Percentiles rank a stretch among this genome's conserved stretches.
Conservation (phyloP, 1,139 yeast species). For the Zygoascus hellenicus region DNA sequence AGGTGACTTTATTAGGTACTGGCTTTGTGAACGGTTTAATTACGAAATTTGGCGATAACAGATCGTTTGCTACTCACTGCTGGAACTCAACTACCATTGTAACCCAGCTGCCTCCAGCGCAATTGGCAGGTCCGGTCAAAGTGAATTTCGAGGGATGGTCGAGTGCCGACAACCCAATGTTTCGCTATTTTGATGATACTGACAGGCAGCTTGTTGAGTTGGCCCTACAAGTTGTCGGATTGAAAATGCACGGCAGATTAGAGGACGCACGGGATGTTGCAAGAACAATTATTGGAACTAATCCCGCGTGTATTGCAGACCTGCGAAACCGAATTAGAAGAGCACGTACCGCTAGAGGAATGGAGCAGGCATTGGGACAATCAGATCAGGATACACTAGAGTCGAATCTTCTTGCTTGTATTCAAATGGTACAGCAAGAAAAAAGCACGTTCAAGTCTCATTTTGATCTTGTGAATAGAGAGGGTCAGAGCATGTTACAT, state of each 20-base stretch:
- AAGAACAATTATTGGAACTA: constrained; percentile 53
- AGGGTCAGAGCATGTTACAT: constrained; percentile 80
- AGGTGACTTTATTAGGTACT: constrained; percentile 76
- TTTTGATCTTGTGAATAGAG: constrained; percentile 66
- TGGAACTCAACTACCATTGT: constrained; percentile 91
- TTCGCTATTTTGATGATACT: constrained; percentile 87
- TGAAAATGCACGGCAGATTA: constrained; percentile 85
- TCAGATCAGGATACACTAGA: constrained; percentile 7
- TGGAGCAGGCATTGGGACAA: neutral
- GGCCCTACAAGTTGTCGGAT: constrained; percentile 85
- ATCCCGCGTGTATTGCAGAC: constrained; percentile 12
- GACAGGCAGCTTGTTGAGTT: constrained; percentile 84
- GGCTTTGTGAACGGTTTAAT: constrained; percentile 74
- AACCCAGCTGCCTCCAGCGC: constrained; percentile 82
- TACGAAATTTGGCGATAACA: constrained; percentile 77
- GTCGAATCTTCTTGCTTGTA: constrained; percentile 34
- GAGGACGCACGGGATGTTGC: constrained; percentile 90
- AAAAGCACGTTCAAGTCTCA: constrained; percentile 54
- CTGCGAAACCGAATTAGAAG: constrained; percentile 6
- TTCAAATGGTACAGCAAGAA: constrained; percentile 56
- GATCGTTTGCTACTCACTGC: constrained; percentile 81
- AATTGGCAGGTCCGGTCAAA: constrained; percentile 78
- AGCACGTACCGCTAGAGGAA: constrained; percentile 5
- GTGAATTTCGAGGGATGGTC: constrained; percentile 57
- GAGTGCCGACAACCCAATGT: constrained; percentile 46